These are phyloP conservation scores for Trichophyton verrucosum DNA, from an alignment of 2,329 filamentous ascomycete genomes.

Conservation along the genomic window DNA sequence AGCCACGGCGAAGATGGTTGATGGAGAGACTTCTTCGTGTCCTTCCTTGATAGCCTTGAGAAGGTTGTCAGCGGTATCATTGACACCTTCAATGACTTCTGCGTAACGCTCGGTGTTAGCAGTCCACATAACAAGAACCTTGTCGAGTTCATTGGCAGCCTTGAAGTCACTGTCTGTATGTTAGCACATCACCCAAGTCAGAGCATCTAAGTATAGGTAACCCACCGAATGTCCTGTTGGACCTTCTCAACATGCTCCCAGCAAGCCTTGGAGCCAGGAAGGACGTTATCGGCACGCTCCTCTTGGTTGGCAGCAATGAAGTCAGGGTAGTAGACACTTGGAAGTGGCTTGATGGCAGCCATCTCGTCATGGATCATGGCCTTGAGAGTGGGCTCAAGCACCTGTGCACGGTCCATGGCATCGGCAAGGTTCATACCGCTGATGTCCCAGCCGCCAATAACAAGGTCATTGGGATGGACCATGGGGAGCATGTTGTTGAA, in stretches of 20 bases:
- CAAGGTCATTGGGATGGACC: slow-evolving; percentile 92
- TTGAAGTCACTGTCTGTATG: slow-evolving; percentile 62
- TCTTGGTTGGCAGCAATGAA: slow-evolving; percentile 99
- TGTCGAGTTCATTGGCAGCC: slow-evolving; percentile 68
- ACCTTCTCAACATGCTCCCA: slow-evolving; percentile 84
- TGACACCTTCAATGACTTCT: slow-evolving; percentile 74
- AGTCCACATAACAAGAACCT: slow-evolving; percentile 95
- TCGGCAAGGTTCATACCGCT: slow-evolving; percentile 77
- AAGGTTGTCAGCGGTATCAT: slow-evolving; percentile 92
- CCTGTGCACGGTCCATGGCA: slow-evolving; percentile 89
- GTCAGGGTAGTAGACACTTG: slow-evolving; percentile 96
- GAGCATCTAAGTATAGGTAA: neutral
- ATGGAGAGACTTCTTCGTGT: slow-evolving; percentile 85
- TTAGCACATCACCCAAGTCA: neutral
- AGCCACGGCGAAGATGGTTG: slow-evolving; percentile 89
- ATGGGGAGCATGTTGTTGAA: slow-evolving; percentile 91
- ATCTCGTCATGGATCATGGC: slow-evolving; percentile 83
- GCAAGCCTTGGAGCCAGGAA: slow-evolving; percentile 72
- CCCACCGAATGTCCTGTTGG: slow-evolving; percentile 75
- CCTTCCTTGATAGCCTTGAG: slow-evolving; percentile 74
- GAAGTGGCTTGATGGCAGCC: slow-evolving; percentile 73
- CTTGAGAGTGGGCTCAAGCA: slow-evolving; percentile 93
- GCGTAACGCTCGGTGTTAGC: slow-evolving; percentile 98
- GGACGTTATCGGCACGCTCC: slow-evolving; percentile 82
- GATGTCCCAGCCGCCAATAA: slow-evolving; percentile 96